These are phyloP conservation scores for Phytophthora chlamydospora DNA, from an alignment of 352 stramenopile species.

Conservation along the genomic window DNA sequence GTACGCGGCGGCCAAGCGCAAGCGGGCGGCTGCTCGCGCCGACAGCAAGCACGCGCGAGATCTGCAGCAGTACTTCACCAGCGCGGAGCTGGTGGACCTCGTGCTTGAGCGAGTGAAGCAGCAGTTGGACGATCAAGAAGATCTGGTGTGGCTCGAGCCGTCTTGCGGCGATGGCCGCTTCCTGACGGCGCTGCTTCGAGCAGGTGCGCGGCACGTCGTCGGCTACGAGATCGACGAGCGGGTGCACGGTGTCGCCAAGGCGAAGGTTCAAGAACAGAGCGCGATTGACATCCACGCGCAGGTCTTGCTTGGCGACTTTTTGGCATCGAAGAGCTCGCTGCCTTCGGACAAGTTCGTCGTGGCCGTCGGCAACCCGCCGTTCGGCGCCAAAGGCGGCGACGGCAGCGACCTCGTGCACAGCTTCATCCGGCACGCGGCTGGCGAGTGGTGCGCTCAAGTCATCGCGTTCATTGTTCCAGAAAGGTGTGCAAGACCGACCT, in stretches of 20 bases:
- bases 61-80: constrained; percentile 82
- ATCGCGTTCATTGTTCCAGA: constrained; percentile 78
- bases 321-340: constrained; percentile 39
- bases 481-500: constrained; percentile 50
- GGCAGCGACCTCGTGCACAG: constrained; percentile 54
- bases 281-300: constrained; percentile 9
- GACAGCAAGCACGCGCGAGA: constrained; percentile 52
- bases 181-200: constrained; percentile 42
- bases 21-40: constrained; percentile 25
- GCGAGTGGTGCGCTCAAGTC: constrained; percentile 53
- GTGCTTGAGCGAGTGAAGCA: constrained; percentile 44
- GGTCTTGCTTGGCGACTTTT: constrained; percentile 57
- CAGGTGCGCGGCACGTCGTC: constrained; percentile 49
- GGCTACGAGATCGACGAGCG: constrained; percentile 66
- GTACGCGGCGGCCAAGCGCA: constrained; percentile 43
- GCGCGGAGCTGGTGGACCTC: constrained; percentile 42
- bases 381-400: constrained; percentile 41
- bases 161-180: constrained; percentile 77
- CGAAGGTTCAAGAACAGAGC: constrained; percentile 14
- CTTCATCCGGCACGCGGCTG: constrained; percentile 57
- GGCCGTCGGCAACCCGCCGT: constrained; percentile 74
- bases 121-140: constrained; percentile 3
- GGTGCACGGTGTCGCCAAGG: constrained; percentile 27
- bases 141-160: constrained; percentile 67
- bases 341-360: constrained; percentile 35